Evolutionary conservation across 805 yeast species (phyloP), one percentile per base, ranked within the genome.

Genomic region (Saccharomycopsis sp.): DNA sequence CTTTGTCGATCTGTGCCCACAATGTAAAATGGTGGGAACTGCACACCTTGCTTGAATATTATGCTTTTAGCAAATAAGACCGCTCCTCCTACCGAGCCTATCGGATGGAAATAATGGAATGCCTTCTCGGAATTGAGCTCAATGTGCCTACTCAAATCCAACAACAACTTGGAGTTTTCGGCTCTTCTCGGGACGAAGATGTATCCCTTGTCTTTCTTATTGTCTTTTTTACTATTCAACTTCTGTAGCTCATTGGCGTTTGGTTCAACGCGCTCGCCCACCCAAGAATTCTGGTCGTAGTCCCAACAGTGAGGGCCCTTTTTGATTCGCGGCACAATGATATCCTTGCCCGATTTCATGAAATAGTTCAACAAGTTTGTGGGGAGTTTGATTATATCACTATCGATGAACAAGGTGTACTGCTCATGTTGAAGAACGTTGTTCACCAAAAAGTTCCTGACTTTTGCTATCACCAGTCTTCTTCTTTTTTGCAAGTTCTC

Each of bases 41-140:
- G 53, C 4, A 62, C 55, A 15, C 73, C 73, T 41, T 63, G 69
- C 44, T 63, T 63, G 51, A 62, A 67, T 2, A 71, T 53, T 7
- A 61, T 53, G 7, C 69, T 59, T 44, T 66, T 68, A 6, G 61
- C 59, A 44, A 67, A 69, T 10, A 71, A 55, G 1, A 70, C 60
- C 1, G 74, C 75, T 6, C 75, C 75, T 1, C 77, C 76, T 8
- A 71, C 77, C 2, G 74, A 68, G 46, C 69, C 74, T 5, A 42
- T 18, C 7, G 38, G 39, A 9, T n/a, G 5, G 21, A 38, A 42
- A 22, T 44, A 41, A 23, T 44, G 44, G 32, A 36, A 44, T 1
- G 48, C 48, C n/a, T 30, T 15, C 17, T 36, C 42, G 9, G 46
- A 32, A 31, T 44, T 44, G 20, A 41, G 9, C 18, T 36, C 39